Percentiles rank a stretch among this genome's conserved stretches.
These are phyloP conservation scores for Tolypocladium nubicola DNA, from an alignment of 2,329 filamentous ascomycete species.

Conservation along the genomic window DNA sequence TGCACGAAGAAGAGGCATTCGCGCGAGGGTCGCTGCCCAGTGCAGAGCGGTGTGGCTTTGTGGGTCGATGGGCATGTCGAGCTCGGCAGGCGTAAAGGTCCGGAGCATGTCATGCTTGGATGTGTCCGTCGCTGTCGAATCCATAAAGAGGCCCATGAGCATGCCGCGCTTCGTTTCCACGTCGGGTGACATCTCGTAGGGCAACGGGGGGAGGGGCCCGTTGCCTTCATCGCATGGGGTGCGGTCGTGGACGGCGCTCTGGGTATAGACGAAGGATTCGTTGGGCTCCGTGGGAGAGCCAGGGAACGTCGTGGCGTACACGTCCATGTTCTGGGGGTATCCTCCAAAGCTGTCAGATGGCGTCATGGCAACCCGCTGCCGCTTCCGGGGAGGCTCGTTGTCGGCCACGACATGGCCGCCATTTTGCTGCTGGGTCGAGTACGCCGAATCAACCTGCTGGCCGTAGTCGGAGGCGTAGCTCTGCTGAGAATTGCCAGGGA, in stretches of 20 bases:
- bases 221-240: conserved; percentile 38
- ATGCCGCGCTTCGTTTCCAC: conserved; percentile 72
- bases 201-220: conserved; percentile 54
- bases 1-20: conserved; percentile 69
- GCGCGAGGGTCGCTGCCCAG: conserved; percentile 89
- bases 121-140: conserved; percentile 58
- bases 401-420: conserved; percentile 35
- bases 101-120: conserved; percentile 68
- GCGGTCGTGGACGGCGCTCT: conserved; percentile 32
- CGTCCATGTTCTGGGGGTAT: conserved; percentile 36
- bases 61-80: conserved; percentile 86
- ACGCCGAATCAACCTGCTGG: conserved; percentile 61
- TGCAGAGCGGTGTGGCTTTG: conserved; percentile 86
- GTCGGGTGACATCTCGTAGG: conserved; percentile 48
- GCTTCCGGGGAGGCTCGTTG: conserved; percentile 72
- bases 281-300: conserved; percentile 72
- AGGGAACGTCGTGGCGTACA: conserved; percentile 39
- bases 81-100: conserved; percentile 64
- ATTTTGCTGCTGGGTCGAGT: conserved; percentile 45
- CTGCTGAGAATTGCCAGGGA: conserved; percentile 71
- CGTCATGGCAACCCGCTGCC: conserved; percentile 48
- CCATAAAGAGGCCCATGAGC: conserved; percentile 74
- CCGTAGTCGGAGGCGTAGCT: conserved; percentile 69
- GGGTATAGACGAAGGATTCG: conserved; percentile 64
- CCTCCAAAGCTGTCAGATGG: conserved; percentile 49